phyloP scores from a whole-genome alignment of 164 flowering plant species.

The Akebia trifoliata region DNA sequence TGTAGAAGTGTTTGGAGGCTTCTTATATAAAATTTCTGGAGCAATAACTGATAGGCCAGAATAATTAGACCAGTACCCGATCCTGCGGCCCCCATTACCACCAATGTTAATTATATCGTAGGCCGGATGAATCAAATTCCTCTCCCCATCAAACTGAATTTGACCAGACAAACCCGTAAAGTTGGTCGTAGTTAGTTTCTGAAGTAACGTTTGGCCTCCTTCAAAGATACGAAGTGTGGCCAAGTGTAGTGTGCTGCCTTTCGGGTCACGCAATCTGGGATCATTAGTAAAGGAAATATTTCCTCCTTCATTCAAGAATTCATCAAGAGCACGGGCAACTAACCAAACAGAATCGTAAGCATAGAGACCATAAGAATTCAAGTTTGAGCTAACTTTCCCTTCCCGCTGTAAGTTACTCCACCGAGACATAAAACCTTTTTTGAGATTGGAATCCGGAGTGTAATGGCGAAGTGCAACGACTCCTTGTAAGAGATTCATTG shows the following conservation, averaged over 20 bases:
- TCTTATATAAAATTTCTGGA: conserved; percentile 60
- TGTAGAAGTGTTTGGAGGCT: conserved; percentile 43
- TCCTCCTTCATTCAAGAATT: conserved; percentile 49
- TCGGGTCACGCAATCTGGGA: conserved; percentile 38
- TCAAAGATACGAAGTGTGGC: conserved; percentile 45
- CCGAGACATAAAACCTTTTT: conserved; percentile 39
- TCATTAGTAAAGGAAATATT: conserved; percentile 53
- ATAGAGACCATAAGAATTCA: conserved; percentile 63
- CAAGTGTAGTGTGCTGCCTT: conserved; percentile 41
- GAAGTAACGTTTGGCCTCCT: conserved; percentile 53
- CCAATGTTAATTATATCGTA: conserved; percentile 67
- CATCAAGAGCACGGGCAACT: conserved; percentile 69
- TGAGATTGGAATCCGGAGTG: conserved; percentile 54
- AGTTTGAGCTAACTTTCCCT: conserved; percentile 23
- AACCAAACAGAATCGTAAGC: conserved; percentile 95
- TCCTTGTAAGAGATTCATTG: conserved; percentile 62
- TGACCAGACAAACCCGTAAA: conserved; percentile 70
- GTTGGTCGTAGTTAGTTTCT: conserved; percentile 36
- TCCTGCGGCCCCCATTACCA: conserved; percentile 41
- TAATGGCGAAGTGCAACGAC: conserved; percentile 77
- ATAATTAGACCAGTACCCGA: conserved; percentile 89
- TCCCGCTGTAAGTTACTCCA: conserved; percentile 41
- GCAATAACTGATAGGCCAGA: conserved; percentile 62
- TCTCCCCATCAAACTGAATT: conserved; percentile 55
- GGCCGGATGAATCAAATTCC: conserved; percentile 51